These are phyloP conservation scores for Macrocystidia cucumis DNA, from an alignment of 1,284 basidiomycete genomes.

Conservation along the genomic window DNA sequence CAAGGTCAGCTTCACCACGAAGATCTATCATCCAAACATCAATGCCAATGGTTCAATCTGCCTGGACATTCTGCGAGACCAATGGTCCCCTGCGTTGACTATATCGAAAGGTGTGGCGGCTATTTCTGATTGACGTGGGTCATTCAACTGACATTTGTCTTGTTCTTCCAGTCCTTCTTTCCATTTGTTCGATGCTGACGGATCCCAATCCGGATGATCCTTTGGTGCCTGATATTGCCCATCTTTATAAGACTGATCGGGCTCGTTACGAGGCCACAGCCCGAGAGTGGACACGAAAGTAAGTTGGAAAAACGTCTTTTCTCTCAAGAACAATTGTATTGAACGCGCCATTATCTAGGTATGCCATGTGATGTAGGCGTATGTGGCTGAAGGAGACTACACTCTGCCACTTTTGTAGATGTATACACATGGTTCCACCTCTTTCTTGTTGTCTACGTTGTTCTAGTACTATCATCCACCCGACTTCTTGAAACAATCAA, in stretches of 20 bases:
- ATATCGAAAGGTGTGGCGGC: constrained; percentile 90
- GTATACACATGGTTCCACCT: too few relatives aligned
- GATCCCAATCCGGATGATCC: constrained; percentile 97
- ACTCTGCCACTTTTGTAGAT: too few relatives aligned
- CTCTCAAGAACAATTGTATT: too few relatives aligned
- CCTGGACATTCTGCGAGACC: constrained; percentile 94
- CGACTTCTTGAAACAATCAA: too few relatives aligned
- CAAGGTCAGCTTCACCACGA: constrained; percentile 98
- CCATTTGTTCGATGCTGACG: constrained; percentile 95
- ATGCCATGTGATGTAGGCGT: too few relatives aligned
- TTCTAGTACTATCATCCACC: too few relatives aligned
- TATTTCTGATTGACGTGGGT: neutral
- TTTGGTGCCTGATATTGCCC: constrained; percentile 73
- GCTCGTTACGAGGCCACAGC: constrained; percentile 92
- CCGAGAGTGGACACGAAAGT: constrained; percentile 98
- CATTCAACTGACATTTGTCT: neutral
- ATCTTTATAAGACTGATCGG: constrained; percentile 94
- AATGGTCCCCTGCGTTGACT: constrained; percentile 97
- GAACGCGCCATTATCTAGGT: too few relatives aligned
- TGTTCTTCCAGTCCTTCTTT: constrained; percentile 68
- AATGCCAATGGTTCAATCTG: constrained; percentile 98
- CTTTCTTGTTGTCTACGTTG: too few relatives aligned
- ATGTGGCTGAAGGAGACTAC: too few relatives aligned
- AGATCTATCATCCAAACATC: constrained; percentile 97
- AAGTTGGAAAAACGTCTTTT: too few relatives aligned